These are phyloP conservation scores for Gynochthodes officinalis DNA, from an alignment of 257 asterid species.

Conservation along the genomic window DNA sequence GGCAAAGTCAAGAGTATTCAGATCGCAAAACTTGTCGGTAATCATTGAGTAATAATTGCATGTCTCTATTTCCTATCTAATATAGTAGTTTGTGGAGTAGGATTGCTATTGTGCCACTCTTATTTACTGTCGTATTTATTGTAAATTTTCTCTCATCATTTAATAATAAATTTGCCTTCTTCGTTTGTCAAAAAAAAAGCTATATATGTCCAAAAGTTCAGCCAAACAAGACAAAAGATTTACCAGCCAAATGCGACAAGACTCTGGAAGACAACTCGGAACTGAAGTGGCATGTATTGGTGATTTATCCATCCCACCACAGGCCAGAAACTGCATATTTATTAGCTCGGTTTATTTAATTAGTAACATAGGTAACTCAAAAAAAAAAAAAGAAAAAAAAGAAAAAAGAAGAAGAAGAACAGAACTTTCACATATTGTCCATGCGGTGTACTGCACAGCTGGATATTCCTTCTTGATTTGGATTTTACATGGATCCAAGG, in stretches of 20 bases:
- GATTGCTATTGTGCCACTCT: no score
- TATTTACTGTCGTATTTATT: no score
- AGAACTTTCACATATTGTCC: slow-evolving; percentile 56
- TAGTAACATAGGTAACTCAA: not conserved
- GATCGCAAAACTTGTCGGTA: no score
- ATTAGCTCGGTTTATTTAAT: not conserved
- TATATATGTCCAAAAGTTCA: not conserved
- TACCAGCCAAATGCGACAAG: slow-evolving; percentile 85
- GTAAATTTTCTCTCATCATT: no score
- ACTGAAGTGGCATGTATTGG: slow-evolving; percentile 81
- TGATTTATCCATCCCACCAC: slow-evolving; percentile 97
- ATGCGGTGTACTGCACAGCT: slow-evolving; percentile 67
- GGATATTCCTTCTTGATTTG: slow-evolving; percentile 89
- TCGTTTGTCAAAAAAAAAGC: no score
- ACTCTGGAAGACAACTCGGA: slow-evolving; percentile 84
- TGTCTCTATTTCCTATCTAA: no score
- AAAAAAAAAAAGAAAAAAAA: not conserved
- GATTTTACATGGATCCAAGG: slow-evolving; percentile 82
- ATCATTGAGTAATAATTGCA: no score
- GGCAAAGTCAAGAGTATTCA: no score
- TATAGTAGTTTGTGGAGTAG: no score
- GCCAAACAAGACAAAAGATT: slow-evolving; percentile 1
- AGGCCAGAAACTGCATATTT: slow-evolving; percentile 87
- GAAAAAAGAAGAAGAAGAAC: no score
- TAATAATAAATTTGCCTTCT: no score